A percentile compares a stretch with the other conserved stretches of the same genome.
phyloP scores from a whole-genome alignment of 225 moss, liverwort and hornwort genomes.

The Physcomitrium patens region DNA sequence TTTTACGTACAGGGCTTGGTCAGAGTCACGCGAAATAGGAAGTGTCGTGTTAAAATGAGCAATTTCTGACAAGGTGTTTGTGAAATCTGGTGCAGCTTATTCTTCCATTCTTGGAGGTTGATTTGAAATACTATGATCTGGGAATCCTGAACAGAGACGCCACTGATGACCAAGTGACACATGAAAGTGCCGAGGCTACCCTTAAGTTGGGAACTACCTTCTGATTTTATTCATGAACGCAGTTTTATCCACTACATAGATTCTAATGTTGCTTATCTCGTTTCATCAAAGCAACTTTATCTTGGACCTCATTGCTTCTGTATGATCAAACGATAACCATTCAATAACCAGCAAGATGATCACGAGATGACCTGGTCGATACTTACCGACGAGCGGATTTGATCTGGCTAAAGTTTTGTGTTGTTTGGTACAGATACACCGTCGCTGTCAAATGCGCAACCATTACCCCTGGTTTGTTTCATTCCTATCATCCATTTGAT shows the following conservation, averaged over 20 bases:
- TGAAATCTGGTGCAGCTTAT: constrained; percentile 61
- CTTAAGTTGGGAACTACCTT: constrained; percentile 58
- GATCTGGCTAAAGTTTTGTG: neutral
- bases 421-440: constrained; percentile 65
- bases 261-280: neutral
- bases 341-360: neutral
- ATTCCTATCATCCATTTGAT: constrained; percentile 15
- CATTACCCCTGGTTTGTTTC: constrained; percentile 77
- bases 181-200: constrained; percentile 90
- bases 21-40: neutral
- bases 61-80: constrained; percentile 3
- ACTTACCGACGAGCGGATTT: neutral
- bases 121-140: constrained; percentile 88
- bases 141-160: constrained; percentile 83
- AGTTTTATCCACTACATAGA: neutral
- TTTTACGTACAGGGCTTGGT: neutral
- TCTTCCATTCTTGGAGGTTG: constrained; percentile 81
- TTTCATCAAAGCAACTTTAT: neutral
- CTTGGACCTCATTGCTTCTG: neutral
- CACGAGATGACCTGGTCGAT: neutral
- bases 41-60: neutral
- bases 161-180: constrained; percentile 79
- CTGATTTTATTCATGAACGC: neutral
- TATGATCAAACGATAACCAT: neutral
- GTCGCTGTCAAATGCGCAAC: constrained; percentile 97